These are phyloP conservation scores for Fusarium sarcochroum DNA, from an alignment of 2,329 filamentous ascomycete genomes.

Conservation along the genomic window DNA sequence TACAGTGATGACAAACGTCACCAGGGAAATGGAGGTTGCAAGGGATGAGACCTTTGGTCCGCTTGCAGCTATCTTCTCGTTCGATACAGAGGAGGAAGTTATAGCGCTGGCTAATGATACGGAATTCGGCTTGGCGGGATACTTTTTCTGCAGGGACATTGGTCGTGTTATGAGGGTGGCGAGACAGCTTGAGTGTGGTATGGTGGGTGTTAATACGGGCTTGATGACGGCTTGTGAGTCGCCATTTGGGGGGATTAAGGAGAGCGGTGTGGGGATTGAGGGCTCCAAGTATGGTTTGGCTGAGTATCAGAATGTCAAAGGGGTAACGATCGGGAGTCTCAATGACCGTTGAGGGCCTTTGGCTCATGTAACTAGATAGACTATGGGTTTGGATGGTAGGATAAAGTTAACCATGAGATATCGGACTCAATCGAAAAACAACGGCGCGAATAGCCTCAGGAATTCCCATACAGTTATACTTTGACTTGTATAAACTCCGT, in stretches of 20 bases:
- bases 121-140: not conserved
- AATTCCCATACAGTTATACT: no score
- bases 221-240: not conserved
- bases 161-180: not conserved
- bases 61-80: not conserved
- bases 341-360: no score
- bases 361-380: no score
- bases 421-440: no score
- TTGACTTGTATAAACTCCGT: no score
- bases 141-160: not conserved
- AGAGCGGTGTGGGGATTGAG: not conserved
- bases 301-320: not conserved
- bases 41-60: not conserved
- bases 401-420: no score
- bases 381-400: no score
- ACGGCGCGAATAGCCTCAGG: no score
- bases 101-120: not conserved
- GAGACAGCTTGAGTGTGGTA: not conserved
- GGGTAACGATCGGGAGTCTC: no score
- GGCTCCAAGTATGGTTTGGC: not conserved
- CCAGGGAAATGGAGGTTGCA: not conserved
- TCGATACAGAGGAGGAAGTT: not conserved
- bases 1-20: not conserved
- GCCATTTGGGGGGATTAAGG: not conserved
- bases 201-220: not conserved